Evolutionary conservation across 345 rosid species (phyloP).

Genomic region (Eucalyptus shirleyi): DNA sequence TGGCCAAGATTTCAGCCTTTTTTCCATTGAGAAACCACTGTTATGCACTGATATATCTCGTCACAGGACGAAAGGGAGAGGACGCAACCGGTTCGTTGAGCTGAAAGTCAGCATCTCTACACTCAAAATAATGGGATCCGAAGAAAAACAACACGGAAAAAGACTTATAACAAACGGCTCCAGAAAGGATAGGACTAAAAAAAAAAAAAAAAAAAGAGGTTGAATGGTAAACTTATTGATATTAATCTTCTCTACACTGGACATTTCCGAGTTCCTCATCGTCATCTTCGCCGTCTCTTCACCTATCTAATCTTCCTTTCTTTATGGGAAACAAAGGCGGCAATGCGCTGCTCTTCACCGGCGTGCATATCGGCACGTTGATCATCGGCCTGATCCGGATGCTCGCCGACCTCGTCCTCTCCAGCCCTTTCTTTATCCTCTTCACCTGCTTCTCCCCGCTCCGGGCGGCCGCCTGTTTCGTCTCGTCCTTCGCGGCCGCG

Average conservation of each 20-base stretch:
- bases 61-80: not conserved
- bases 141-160: not conserved
- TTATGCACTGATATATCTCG: not conserved
- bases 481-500: conserved; percentile 21
- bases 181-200: not conserved
- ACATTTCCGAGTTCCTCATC: not conserved
- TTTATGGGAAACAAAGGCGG: conserved; percentile 64
- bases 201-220: not conserved
- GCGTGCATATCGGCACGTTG: conserved; percentile 70
- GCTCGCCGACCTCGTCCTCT: conserved; percentile 69
- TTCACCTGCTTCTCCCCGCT: conserved; percentile 41
- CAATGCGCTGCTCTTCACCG: conserved; percentile 31
- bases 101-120: conserved; percentile 23
- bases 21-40: not conserved
- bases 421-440: conserved; percentile 67
- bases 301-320: conserved; percentile 53
- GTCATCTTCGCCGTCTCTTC: not conserved
- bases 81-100: not conserved
- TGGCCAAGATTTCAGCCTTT: not conserved
- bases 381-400: conserved; percentile 82
- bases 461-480: conserved; percentile 8
- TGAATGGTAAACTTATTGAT: not conserved
- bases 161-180: not conserved
- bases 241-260: not conserved
- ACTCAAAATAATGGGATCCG: conserved; percentile 13